A percentile compares a stretch with the other conserved stretches of the same genome.
Conservation (phyloP, 108 stramenopile genomes). For the Nitzschia sp. region DNA sequence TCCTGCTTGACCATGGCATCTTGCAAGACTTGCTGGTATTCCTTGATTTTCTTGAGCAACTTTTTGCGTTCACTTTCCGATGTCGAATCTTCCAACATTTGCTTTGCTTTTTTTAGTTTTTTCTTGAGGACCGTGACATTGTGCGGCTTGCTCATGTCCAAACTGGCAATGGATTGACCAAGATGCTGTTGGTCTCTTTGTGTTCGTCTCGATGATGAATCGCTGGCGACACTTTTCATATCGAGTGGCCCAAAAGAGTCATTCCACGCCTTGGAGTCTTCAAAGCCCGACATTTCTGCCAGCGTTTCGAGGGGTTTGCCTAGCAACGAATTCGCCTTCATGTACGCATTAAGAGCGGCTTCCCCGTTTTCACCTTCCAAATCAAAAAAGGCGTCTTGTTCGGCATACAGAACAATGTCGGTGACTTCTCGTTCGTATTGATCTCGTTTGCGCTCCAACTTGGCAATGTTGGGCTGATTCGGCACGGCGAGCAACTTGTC, state of each 20-base stretch:
- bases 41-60: slow-evolving; percentile 1
- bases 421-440: slow-evolving; percentile 14
- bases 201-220: background rate
- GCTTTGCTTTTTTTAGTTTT: slow-evolving; percentile 19
- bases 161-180: background rate
- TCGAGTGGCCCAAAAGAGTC: background rate
- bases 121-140: slow-evolving; percentile 15
- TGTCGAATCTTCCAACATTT: slow-evolving; percentile 10
- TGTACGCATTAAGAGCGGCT: slow-evolving; percentile 3
- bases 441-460: slow-evolving; percentile 17
- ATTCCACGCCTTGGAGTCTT: slow-evolving; percentile 11
- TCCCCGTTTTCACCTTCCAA: slow-evolving; percentile 8
- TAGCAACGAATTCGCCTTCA: slow-evolving; percentile 8
- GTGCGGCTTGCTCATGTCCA: background rate
- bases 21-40: background rate
- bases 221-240: background rate
- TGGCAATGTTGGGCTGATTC: slow-evolving; percentile 5
- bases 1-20: background rate
- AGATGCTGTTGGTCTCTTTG: background rate
- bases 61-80: slow-evolving; percentile 15
- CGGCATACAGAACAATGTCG: slow-evolving; percentile 19
- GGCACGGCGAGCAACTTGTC: slow-evolving; percentile 11
- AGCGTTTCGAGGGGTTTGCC: slow-evolving; percentile 23
- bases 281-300: slow-evolving; percentile 19
- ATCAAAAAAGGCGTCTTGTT: slow-evolving; percentile 14